Base-by-base conservation (phyloP, 768 basidiomycete species). In the Coprinopsis sp. region DNA sequence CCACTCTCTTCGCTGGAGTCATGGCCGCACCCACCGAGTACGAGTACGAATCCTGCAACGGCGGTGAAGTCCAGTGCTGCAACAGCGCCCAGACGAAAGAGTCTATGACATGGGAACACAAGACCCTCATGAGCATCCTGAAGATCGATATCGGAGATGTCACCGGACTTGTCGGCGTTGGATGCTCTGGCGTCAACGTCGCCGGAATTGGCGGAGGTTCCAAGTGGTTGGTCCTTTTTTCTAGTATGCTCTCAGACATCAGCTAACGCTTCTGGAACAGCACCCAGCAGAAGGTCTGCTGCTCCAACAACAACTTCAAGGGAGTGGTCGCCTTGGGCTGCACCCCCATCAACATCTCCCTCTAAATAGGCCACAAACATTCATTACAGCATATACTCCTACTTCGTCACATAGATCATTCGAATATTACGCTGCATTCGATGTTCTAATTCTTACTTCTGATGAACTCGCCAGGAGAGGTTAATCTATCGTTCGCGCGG, bases 261-360 rank as follows among this genome's bases (percentile, higher is more conserved):
- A 3, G 29, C 23, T 39, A 10, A 37, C 8, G 8, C 41, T 0
- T 37, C 29, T 37, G 18, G 18, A 11, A 53, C 38, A 44, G 43
- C 46, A 37, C 14, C 28, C 6, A 23, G 3, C 58, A 62, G 44
- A 50, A 60, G 6, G 61, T 61, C 30, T 61, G 61, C 57, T 64
- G 63, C 54, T 21, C 19, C 1, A 39, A 48, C 47, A 60, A 59
- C 52, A 51, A 37, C 41, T 62, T 60, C 56, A 55, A 58, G 22
- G 63, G 61, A 12, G 30, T 60, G 19, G 38, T 64, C 33, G 57
- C 48, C 27, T 18, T 63, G 37, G 63, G 63, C 16, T 64, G 63
- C 59, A 50, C 55, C 14, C 61, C 64, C 28, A 54, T 61, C 53
- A 63, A 61, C 44, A 12, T 61, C 53, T 56, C 54, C 48, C 42